Evolutionary conservation across 768 basidiomycete genomes (phyloP).

Genomic region (Podaxis mareebaensis): DNA sequence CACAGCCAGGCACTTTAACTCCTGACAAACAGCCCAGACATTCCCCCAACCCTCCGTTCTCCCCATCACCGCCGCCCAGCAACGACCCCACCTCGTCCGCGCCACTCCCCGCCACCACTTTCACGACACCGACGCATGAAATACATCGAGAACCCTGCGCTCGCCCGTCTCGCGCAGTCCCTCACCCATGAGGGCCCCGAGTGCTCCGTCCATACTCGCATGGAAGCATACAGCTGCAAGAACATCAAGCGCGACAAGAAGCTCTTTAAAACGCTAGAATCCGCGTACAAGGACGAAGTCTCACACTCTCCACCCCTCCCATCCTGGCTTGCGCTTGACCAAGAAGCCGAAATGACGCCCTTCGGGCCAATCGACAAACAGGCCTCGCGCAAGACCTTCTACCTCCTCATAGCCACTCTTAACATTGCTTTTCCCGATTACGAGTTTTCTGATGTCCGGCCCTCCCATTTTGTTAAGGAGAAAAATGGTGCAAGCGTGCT

Average conservation of each 20-base stretch:
- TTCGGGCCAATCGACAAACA: slow-evolving; percentile 92
- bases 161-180: slow-evolving; percentile 73
- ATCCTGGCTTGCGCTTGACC: slow-evolving; percentile 71
- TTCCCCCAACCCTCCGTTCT: background rate
- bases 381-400: slow-evolving; percentile 86
- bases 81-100: background rate
- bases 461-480: slow-evolving; percentile 87
- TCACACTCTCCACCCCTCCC: slow-evolving; percentile 85
- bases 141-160: slow-evolving; percentile 82
- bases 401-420: slow-evolving; percentile 93
- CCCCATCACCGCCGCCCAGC: slow-evolving; percentile 10
- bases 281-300: slow-evolving; percentile 78
- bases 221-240: slow-evolving; percentile 98
- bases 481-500: slow-evolving; percentile 78
- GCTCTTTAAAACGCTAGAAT: slow-evolving; percentile 90
- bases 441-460: slow-evolving; percentile 92
- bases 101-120: background rate
- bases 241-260: slow-evolving; percentile 96
- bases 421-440: slow-evolving; percentile 98
- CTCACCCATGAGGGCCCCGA: slow-evolving; percentile 87
- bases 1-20: background rate
- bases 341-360: slow-evolving; percentile 75
- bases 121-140: slow-evolving; percentile 57
- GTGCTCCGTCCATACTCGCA: slow-evolving; percentile 85
- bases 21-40: slow-evolving; percentile 6